Evolutionary conservation across 1,139 yeast species (phyloP).

Genomic region (Debaryomyces psychrophilus): DNA sequence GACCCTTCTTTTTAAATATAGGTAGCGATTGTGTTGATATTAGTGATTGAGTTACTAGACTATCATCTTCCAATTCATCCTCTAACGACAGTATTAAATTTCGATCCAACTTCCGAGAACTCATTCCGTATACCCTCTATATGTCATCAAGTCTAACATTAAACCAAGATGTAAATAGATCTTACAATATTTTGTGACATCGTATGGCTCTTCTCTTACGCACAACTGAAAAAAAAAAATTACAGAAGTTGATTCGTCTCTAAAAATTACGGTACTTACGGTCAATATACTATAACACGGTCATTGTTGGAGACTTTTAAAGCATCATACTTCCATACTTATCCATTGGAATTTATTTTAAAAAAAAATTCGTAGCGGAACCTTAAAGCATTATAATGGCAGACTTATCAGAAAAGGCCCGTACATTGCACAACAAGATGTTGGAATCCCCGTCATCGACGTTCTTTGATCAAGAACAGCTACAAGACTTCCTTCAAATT

Average conservation of each 20-base stretch:
- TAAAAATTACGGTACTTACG: not conserved
- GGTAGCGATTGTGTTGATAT: not conserved
- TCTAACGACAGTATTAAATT: constrained; percentile 11
- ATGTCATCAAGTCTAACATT: not conserved
- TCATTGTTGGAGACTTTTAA: not conserved
- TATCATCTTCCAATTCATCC: constrained; percentile 14
- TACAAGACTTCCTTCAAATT: constrained; percentile 46
- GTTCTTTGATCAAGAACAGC: constrained; percentile 61
- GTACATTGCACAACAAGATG: constrained; percentile 63
- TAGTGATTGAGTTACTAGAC: not conserved
- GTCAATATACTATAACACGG: not conserved
- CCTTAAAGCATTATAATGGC: constrained; percentile 15
- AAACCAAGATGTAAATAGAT: not conserved
- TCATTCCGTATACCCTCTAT: not conserved
- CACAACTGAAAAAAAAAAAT: constrained; percentile 6
- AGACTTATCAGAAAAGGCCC: constrained; percentile 52
- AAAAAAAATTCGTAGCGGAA: not conserved
- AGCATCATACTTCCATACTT: not conserved
- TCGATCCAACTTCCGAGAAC: not conserved
- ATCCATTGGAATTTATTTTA: not conserved
- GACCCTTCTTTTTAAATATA: constrained; percentile 26
- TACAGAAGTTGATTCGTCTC: constrained; percentile 1
- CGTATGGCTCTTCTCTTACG: constrained; percentile 1
- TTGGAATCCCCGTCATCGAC: constrained; percentile 47
- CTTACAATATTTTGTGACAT: constrained; percentile 1